Conservation (phyloP, 331 rosid species). For the Quercus lobata region DNA sequence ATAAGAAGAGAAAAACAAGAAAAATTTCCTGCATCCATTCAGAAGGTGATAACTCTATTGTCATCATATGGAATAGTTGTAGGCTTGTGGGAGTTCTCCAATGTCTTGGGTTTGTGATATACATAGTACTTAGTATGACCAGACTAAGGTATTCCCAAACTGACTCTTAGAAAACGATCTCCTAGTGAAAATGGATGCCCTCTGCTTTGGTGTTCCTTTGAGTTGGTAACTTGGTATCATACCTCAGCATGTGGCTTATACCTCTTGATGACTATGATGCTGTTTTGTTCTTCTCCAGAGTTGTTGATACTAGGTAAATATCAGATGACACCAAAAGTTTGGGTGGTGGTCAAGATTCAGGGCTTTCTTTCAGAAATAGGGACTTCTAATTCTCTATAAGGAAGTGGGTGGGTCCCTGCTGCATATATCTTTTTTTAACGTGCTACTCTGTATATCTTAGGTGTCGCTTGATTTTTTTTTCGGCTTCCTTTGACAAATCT, state of each 20-base stretch:
- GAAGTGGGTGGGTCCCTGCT: background rate
- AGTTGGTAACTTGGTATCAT: background rate
- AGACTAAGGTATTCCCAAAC: background rate
- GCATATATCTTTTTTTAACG: background rate
- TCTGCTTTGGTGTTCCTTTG: background rate
- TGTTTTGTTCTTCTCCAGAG: background rate
- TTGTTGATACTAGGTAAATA: background rate
- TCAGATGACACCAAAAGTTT: background rate
- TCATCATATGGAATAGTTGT: background rate
- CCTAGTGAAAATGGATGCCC: background rate
- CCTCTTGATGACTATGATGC: background rate
- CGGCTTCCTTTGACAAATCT: background rate
- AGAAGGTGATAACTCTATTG: background rate
- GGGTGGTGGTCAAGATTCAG: background rate
- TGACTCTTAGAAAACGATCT: background rate
- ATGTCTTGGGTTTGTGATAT: background rate
- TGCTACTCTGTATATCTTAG: background rate
- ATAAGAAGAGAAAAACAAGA: background rate
- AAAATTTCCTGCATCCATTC: background rate
- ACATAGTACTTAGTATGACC: background rate
- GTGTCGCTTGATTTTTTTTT: background rate
- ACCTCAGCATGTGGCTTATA: background rate
- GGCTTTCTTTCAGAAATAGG: background rate
- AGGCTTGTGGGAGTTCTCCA: background rate
- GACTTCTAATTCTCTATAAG: background rate